phyloP scores from a whole-genome alignment of 257 asterid species.

The Solanum habrochaites region DNA sequence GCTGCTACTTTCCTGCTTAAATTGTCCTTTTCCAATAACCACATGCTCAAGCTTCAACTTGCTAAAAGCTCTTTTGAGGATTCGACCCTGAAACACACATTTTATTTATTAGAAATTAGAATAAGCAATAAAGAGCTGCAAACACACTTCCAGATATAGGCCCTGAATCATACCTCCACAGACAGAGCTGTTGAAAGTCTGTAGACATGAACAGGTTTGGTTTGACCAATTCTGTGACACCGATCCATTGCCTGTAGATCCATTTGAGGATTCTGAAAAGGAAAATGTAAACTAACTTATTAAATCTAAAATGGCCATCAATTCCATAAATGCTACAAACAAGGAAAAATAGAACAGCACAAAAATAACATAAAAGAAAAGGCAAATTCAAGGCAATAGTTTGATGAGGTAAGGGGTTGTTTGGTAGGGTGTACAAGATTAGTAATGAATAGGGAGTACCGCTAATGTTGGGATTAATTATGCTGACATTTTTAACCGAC shows the following conservation, averaged over 20 bases:
- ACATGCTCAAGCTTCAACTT: constrained; percentile 96
- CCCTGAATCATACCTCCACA: constrained; percentile 53
- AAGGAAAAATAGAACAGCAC: background rate
- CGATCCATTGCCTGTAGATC: constrained; percentile 99
- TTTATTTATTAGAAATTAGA: background rate
- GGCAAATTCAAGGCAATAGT: background rate
- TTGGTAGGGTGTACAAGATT: background rate
- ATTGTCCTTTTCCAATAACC: constrained; percentile 93
- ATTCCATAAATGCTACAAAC: background rate
- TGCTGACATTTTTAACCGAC: background rate
- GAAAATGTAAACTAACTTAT: background rate
- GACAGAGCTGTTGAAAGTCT: constrained; percentile 91
- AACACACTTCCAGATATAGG: background rate
- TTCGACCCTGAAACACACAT: constrained; percentile 55
- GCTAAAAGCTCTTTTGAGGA: constrained; percentile 90
- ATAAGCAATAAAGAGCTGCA: background rate
- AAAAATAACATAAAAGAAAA: background rate
- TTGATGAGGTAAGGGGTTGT: background rate
- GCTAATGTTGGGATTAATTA: background rate
- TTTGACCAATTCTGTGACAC: constrained; percentile 97
- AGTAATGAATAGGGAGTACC: background rate
- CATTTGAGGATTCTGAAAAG: constrained; percentile 90
- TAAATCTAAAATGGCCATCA: background rate
- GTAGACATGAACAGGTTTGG: constrained; percentile 98
- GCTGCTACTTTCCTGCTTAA: constrained; percentile 68